Evolutionary conservation across 192 early-diverging fungal species (phyloP), one percentile per base, ranked within the genome.

Genomic region (Coemansia sp.): DNA sequence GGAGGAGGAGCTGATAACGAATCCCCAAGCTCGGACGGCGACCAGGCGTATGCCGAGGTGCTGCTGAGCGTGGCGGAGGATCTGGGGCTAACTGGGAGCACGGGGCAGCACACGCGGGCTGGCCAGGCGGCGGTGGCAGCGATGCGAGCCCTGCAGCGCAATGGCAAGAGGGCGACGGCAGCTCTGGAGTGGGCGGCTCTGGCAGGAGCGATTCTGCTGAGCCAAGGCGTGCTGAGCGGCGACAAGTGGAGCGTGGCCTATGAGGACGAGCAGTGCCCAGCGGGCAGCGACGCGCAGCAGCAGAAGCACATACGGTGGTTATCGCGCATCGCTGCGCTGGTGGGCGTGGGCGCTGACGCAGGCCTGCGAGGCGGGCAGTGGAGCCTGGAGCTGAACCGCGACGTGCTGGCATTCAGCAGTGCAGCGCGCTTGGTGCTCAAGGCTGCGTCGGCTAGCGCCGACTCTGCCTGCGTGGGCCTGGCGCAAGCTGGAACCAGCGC

Each of bases 401-500:
- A 93, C 57, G 63, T 92, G 38, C 76, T 93, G 31, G 87, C 84
- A 13, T 92, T 92, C 76, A 86, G 85, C 75, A 90, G 90, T 69
- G 83, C 89, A 52, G 86, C 79, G n/a, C 87, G 87, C 28, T 59
- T 76, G 10, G 78, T 76, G 63, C 60, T 64, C 12, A 81, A 69
- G 70, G 39, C 73, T 4, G 59, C 62, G 6, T 53, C 52, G 6
- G 59, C 52, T 33, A 55, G 61, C 56, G 39, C 70, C 16, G 78
- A 81, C 31, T 23, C 63, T 2, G 72, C 73, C 6, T 61, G 48
- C 12, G 48, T 52, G 48, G 25, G 69, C 59, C 60, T 72, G 43
- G 39, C 50, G 3, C 41, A 36, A 13, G 34, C 53, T 11, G 41
- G 21, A 6, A 38, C 50, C 31, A 10, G 56, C 28, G 42, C 42